phyloP scores from a whole-genome alignment of 345 rosid genomes.

The Garcia nutans region DNA sequence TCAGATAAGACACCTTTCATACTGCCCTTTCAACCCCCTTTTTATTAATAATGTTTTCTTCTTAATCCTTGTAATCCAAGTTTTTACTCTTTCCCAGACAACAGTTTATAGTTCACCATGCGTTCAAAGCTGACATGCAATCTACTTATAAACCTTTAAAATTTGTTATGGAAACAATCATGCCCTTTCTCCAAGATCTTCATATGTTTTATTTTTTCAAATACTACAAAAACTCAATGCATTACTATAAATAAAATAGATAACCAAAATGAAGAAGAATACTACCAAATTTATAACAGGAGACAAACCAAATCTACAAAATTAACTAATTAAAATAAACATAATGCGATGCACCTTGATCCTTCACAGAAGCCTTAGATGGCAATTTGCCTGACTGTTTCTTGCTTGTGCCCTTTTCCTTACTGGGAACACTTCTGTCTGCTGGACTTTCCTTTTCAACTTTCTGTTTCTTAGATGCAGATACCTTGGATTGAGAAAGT shows the following conservation, averaged over 20 bases:
- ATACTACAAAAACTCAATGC: too few relatives aligned
- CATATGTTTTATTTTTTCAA: neutral
- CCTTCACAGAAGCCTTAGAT: conserved; percentile 51
- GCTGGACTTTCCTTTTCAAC: conserved; percentile 48
- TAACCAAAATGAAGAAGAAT: neutral
- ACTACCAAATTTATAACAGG: too few relatives aligned
- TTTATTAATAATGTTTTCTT: too few relatives aligned
- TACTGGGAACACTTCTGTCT: conserved; percentile 38
- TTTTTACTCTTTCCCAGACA: neutral
- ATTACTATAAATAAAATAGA: neutral
- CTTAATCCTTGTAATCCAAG: neutral
- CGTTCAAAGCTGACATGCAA: neutral
- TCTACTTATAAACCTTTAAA: neutral
- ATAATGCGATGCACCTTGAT: conserved; percentile 50
- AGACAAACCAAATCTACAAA: neutral
- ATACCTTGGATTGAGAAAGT: conserved; percentile 41
- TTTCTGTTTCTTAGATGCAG: conserved; percentile 51
- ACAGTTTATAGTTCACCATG: neutral
- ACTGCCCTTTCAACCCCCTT: neutral
- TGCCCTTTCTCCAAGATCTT: neutral
- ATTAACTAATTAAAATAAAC: conserved; percentile 12
- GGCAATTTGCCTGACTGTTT: conserved; percentile 51
- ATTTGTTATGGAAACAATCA: neutral
- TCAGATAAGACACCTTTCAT: neutral
- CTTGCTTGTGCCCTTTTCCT: conserved; percentile 51